These are phyloP conservation scores for Trypanosoma scelopori DNA, from an alignment of 208 protist genomes.

Conservation along the genomic window DNA sequence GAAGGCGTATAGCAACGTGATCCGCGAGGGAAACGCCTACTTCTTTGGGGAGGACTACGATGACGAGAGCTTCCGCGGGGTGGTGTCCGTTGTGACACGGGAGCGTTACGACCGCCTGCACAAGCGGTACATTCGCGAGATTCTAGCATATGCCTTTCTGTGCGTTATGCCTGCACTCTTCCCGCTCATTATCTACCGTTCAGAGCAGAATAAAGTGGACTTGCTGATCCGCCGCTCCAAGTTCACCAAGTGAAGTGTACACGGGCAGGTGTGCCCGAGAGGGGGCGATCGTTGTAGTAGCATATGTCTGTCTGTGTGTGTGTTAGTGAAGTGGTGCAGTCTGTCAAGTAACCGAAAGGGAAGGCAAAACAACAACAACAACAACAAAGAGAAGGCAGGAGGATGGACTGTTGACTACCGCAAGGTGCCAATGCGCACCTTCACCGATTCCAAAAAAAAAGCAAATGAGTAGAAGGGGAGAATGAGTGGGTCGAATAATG, in stretches of 20 bases:
- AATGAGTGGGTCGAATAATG: neutral
- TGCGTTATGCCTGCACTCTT: constrained; percentile 74
- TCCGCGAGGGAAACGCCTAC: constrained; percentile 79
- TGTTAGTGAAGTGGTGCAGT: too few species aligned
- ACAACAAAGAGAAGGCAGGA: too few species aligned
- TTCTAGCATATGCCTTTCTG: constrained; percentile 77
- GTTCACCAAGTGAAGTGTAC: constrained; percentile 31
- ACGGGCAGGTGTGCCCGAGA: too few species aligned
- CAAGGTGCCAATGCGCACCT: neutral
- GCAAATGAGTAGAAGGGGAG: neutral
- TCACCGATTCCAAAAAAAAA: neutral
- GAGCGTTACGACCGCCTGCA: constrained; percentile 83
- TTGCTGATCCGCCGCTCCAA: constrained; percentile 70
- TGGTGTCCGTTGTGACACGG: constrained; percentile 78
- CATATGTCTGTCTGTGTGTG: too few species aligned
- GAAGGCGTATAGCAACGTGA: constrained; percentile 75
- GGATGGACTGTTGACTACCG: too few species aligned
- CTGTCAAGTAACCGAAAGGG: too few species aligned
- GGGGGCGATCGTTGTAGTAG: too few species aligned
- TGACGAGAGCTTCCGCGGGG: constrained; percentile 81
- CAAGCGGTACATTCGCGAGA: constrained; percentile 73
- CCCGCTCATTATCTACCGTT: constrained; percentile 69
- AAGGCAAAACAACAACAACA: too few species aligned
- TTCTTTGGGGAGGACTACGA: constrained; percentile 71
- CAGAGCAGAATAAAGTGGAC: constrained; percentile 74